Evolutionary conservation across 768 basidiomycete species (phyloP).

Genomic region (Phlegmacium glaucopus): DNA sequence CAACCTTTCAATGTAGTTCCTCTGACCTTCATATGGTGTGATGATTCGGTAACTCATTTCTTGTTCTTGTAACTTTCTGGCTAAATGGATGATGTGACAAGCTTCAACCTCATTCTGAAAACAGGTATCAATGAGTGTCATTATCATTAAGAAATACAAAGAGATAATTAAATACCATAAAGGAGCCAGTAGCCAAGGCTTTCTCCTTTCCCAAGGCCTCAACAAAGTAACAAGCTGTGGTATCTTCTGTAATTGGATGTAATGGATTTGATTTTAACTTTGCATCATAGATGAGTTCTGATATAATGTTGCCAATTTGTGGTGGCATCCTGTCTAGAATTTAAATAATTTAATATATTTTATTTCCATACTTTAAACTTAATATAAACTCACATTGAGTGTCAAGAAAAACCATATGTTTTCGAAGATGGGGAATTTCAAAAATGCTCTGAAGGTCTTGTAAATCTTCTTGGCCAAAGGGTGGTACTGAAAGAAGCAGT

Average conservation of each 20-base stretch:
- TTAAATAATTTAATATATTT: neutral
- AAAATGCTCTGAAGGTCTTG: constrained; percentile 70
- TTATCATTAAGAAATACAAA: constrained; percentile 1
- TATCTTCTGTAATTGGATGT: constrained; percentile 45
- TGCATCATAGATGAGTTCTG: constrained; percentile 58
- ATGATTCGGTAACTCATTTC: constrained; percentile 59
- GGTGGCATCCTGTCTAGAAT: constrained; percentile 78
- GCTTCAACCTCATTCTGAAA: constrained; percentile 60
- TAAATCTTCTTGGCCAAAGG: constrained; percentile 71
- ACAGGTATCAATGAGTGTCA: neutral
- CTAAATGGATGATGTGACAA: constrained; percentile 53
- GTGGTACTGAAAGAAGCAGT: constrained; percentile 55
- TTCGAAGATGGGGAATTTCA: constrained; percentile 61
- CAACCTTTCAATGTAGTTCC: constrained; percentile 50
- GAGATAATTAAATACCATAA: constrained; percentile 25
- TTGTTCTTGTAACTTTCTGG: constrained; percentile 50
- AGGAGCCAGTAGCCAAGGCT: constrained; percentile 26
- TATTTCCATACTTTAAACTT: neutral
- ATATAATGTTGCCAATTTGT: constrained; percentile 73
- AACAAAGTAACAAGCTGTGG: constrained; percentile 61
- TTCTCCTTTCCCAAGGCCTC: constrained; percentile 45
- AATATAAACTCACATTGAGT: constrained; percentile 61
- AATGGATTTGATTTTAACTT: constrained; percentile 50
- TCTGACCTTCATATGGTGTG: constrained; percentile 80
- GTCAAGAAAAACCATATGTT: constrained; percentile 52